Conservation (phyloP, 2,329 filamentous ascomycete species). For the Fusarium sp. region DNA sequence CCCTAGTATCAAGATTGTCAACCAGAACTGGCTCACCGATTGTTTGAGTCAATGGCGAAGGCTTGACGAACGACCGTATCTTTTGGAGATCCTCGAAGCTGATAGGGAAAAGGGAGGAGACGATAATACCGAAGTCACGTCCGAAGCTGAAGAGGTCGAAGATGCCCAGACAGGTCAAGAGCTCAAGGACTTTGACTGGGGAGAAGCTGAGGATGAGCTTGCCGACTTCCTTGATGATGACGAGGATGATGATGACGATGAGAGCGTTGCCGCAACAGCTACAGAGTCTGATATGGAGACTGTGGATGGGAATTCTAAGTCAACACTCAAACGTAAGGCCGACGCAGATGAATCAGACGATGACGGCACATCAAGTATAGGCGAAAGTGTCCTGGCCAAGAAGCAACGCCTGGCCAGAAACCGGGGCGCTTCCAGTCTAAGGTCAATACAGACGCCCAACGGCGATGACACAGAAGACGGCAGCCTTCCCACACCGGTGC, state of each 20-base stretch:
- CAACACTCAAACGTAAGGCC: slow-evolving; percentile 52
- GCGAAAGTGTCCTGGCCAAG: slow-evolving; percentile 61
- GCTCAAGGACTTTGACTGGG: slow-evolving; percentile 71
- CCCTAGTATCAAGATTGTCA: slow-evolving; percentile 88
- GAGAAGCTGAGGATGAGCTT: slow-evolving; percentile 76
- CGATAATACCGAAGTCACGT: slow-evolving; percentile 48
- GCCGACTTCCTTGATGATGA: slow-evolving; percentile 75
- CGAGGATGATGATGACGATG: slow-evolving; percentile 61
- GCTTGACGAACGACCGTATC: slow-evolving; percentile 81
- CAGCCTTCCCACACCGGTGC: slow-evolving; percentile 56
- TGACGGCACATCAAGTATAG: slow-evolving; percentile 46
- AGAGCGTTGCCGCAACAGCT: slow-evolving; percentile 38
- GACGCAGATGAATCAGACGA: slow-evolving; percentile 52
- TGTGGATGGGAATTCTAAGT: slow-evolving; percentile 43
- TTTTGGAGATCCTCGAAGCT: slow-evolving; percentile 79
- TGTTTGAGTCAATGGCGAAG: slow-evolving; percentile 87
- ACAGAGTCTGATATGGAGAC: slow-evolving; percentile 48
- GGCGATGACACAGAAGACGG: slow-evolving; percentile 52
- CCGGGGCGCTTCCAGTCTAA: slow-evolving; percentile 60
- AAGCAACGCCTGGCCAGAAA: slow-evolving; percentile 62
- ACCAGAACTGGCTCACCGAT: slow-evolving; percentile 87
- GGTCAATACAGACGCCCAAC: slow-evolving; percentile 58
- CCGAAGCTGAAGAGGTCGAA: slow-evolving; percentile 47
- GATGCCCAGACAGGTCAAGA: slow-evolving; percentile 55
- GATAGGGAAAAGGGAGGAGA: slow-evolving; percentile 62